Evolutionary conservation across 2,329 filamentous ascomycete species (phyloP), one percentile per base, ranked within the genome.

Genomic region (Penicillium polonicum): DNA sequence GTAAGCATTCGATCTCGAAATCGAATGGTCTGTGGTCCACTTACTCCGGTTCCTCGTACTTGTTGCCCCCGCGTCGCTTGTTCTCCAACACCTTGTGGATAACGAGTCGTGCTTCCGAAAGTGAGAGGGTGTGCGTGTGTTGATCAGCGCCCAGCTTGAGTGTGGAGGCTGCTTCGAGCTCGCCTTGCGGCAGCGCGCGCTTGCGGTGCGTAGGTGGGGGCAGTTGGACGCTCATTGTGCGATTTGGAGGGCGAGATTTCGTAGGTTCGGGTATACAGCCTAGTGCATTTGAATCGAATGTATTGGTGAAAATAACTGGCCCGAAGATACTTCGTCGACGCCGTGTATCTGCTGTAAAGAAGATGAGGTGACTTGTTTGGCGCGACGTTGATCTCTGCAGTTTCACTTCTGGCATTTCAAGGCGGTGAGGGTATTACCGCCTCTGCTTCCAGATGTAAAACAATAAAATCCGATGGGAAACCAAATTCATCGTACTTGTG

Each of bases 101-200:
- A 71, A 99, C 89, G 50, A 96, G 85, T 67, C 91, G 86, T 2
- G 94, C 92, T 78, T 97, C 94, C 35, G 91, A 96, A 52, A 97
- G 85, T 45, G 92, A 96, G 61, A 99, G 82, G 6, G 92, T 93
- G 72, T 94, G 91, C 65, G 95, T 92, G 70, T 93, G 83, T 68
- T 95, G 87, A 78, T 97, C 97, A 73, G 97, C 93, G 78, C 94
- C 94, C 12, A 99, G 88, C 74, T 88, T 90, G 63, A 97, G 86
- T 55, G 86, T 86, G 8, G 85, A 81, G 49, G 88, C 87, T 25
- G 93, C 92, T 79, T 97, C 92, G 76, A 97, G 93, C 74, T 96
- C 92, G 72, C 72, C 73, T 59, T 78, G 75, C 1, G 76, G 75
- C 23, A 75, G 64, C 38, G 69, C 66, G 65, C 76, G 75, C 61